These are phyloP conservation scores for Globisporangium yorkense DNA, from an alignment of 352 stramenopile genomes.

Conservation along the genomic window DNA sequence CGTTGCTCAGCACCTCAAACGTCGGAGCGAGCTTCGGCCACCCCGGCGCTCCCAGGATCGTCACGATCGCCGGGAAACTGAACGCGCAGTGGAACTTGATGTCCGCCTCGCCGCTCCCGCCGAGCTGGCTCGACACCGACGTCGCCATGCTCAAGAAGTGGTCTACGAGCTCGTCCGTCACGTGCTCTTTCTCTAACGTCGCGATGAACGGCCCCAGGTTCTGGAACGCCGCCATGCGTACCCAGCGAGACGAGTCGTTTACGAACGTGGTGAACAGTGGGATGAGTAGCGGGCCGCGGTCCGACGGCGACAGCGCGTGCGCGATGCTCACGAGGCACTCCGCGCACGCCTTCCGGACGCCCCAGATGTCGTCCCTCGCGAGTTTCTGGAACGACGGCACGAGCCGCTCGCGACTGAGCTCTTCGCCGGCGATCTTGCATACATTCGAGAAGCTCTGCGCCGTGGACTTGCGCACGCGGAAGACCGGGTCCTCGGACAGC, in stretches of 20 bases:
- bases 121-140: conserved; percentile 43
- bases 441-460: conserved; percentile 90
- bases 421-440: conserved; percentile 69
- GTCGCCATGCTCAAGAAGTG: conserved; percentile 87
- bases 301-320: conserved; percentile 63
- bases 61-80: conserved; percentile 87
- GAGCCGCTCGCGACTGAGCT: conserved; percentile 79
- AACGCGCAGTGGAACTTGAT: conserved; percentile 92
- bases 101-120: conserved; percentile 75
- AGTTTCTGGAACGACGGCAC: conserved; percentile 89
- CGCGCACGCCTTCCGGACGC: conserved; percentile 90
- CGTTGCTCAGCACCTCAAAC: conserved; percentile 75
- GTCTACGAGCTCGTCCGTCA: conserved; percentile 71
- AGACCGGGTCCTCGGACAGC: conserved; percentile 88
- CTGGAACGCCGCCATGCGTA: conserved; percentile 93
- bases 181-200: conserved; percentile 79
- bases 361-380: conserved; percentile 92
- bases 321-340: conserved; percentile 88
- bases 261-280: conserved; percentile 88
- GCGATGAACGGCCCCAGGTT: conserved; percentile 72
- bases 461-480: conserved; percentile 90
- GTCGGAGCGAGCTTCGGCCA: conserved; percentile 77
- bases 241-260: conserved; percentile 89
- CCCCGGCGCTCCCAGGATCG: conserved; percentile 57
- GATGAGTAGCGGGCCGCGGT: conserved; percentile 78